Conservation (phyloP, 2,329 filamentous ascomycete genomes). For the Colletotrichum tofieldiae region DNA sequence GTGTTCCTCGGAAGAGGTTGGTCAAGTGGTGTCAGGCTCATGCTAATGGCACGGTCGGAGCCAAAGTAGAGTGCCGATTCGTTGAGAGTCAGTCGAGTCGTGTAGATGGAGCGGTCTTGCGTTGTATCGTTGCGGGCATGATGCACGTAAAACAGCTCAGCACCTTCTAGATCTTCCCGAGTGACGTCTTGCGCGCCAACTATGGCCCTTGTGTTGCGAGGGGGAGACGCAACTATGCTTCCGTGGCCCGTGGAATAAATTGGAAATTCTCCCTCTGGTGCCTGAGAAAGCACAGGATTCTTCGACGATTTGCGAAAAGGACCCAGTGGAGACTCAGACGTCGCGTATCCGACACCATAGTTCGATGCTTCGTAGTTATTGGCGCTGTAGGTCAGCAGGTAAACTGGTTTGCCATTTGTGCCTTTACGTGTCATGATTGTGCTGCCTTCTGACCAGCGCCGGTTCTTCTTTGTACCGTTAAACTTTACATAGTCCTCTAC, state of each 20-base stretch:
- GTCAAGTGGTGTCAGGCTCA: slow-evolving; percentile 51
- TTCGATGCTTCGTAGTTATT: slow-evolving; percentile 57
- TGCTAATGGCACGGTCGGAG: slow-evolving; percentile 49
- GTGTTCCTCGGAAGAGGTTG: slow-evolving; percentile 51
- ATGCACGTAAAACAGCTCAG: slow-evolving; percentile 55
- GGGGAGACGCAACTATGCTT: slow-evolving; percentile 53
- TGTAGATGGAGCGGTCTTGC: slow-evolving; percentile 50
- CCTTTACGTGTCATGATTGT: slow-evolving; percentile 49
- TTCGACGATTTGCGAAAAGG: slow-evolving; percentile 52
- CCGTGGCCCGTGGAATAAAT: slow-evolving; percentile 55
- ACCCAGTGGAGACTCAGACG: slow-evolving; percentile 51
- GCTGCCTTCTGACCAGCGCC: slow-evolving; percentile 56
- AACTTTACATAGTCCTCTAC: slow-evolving; percentile 53
- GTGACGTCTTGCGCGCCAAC: slow-evolving; percentile 53
- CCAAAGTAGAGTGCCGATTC: slow-evolving; percentile 46
- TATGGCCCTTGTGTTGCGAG: slow-evolving; percentile 37
- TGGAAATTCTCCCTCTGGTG: slow-evolving; percentile 48
- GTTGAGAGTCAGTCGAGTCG: slow-evolving; percentile 51
- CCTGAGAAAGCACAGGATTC: slow-evolving; percentile 53
- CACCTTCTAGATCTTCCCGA: slow-evolving; percentile 47
- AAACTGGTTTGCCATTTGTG: slow-evolving; percentile 47
- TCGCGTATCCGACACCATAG: slow-evolving; percentile 55
- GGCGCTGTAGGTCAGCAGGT: slow-evolving; percentile 52
- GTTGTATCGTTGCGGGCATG: slow-evolving; percentile 52
- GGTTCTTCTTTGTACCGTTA: slow-evolving; percentile 54